Evolutionary conservation across 129 eudicot species (phyloP), one percentile per base, ranked within the genome.

Genomic region (Rutidosis leptorrhynchoides): DNA sequence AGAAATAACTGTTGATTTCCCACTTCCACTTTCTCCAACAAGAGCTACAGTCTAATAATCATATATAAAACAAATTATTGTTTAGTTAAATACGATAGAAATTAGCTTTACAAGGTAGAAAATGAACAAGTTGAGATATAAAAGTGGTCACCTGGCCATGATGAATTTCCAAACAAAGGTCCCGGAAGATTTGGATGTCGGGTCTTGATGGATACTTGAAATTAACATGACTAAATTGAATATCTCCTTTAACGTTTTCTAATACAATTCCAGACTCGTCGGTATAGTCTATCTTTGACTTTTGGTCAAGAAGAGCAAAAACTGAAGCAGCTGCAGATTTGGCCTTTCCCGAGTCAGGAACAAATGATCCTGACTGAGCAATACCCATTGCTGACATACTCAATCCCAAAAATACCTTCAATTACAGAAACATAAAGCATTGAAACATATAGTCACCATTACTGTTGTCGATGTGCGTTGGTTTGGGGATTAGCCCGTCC

Each of bases 361-460:
- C 52, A 55, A 69, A 42, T 28, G 71, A 69, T 76, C 80, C 75
- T 15, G 80, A 69, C 53, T 76, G 80, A 28, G 75, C 69, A 9
- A 76, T 48, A 60, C 75, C 54, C 52, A 61, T 21, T 11, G 80
- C 81, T 54, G 72, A 75, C 60, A 69, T 62, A 69, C 81, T 77
- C 49, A 63, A 71, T 17, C 81, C 76, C 63, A 77, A 42, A 64
- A 77, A 62, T 28, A 77, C 81, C 76, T 76, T 56, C 59, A 53
- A 20, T 35, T 4, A 7, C 1, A 3, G n/a, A n/a, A n/a, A n/a
- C n/a, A n/a, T n/a, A n/a, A n/a, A n/a, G n/a, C n/a, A n/a, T n/a
- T n/a, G n/a, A n/a, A n/a, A n/a, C n/a, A n/a, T n/a, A n/a, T n/a
- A n/a, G n/a, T n/a, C n/a, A n/a, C n/a, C n/a, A n/a, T n/a, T n/a